Evolutionary conservation across 371 early-diverging fungal species (phyloP), one percentile per base, ranked within the genome.

Genomic region (Chytridiales sp.): DNA sequence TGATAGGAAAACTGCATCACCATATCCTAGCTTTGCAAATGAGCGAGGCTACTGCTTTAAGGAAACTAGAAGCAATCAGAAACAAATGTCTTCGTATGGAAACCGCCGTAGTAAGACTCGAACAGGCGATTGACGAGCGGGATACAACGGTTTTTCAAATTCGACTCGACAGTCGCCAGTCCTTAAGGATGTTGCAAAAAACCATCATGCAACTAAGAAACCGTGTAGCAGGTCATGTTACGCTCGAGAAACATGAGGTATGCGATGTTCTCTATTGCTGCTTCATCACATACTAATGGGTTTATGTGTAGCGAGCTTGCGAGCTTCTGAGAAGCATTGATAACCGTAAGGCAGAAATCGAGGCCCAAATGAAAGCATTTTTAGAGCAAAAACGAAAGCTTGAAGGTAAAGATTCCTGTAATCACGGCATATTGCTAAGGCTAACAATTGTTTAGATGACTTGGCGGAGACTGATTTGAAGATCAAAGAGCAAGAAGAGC

Each of bases 1-100:
- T 77, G 29, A 78, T 80, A 30, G 80, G 80, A 1, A 72, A 78
- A 47, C 64, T 80, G 50, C 74, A 80, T 51, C 67, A 80, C 35
- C 73, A 80, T 47, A 80, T 80, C 27, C 42, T 74, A 4, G 69
- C 68, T 9, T 57, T 80, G n/a, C 75, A 78, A 70, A 56, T 72
- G 53, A 63, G 67, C 42, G 77, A 80, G 42, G 64, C 71, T 5
- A 22, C 26, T 38, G 58, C 55, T 1, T 19, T 66, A 56, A 38
- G 66, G 21, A 69, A 75, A 46, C 38, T 65, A 0, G 70, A 72
- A 41, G 38, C 41, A 15, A 17, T 44, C 15, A 53, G 64, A 27
- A 53, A 22, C 4, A 70, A 73, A 47, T 52, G 56, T 47, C 39
- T 64, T n/a, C 48, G 58, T 21, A 36, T 75, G 36, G 75, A 78